Conservation (phyloP, 345 rosid genomes). For the Pistacia atlantica region DNA sequence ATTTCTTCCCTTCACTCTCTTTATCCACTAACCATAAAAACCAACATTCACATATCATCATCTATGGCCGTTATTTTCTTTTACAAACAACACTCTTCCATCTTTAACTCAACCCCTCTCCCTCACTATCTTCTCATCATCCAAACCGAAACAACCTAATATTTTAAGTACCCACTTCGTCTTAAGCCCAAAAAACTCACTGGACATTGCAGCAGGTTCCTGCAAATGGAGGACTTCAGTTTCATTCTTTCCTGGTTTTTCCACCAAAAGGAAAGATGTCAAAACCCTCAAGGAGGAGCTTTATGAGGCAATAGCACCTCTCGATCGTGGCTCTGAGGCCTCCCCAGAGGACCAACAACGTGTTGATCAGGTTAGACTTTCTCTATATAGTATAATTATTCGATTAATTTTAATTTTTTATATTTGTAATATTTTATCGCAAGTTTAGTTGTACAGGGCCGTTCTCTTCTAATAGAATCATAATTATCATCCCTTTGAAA, state of each 20-base stretch:
- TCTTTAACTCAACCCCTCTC: conserved; percentile 10
- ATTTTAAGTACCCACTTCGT: not conserved
- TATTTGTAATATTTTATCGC: no score
- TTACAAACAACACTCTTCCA: conserved; percentile 7
- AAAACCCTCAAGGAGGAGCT: conserved; percentile 39
- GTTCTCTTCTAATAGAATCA: no score
- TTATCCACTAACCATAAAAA: not conserved
- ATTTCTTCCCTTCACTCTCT: not conserved
- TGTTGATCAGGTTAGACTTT: conserved; percentile 31
- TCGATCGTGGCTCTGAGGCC: conserved; percentile 55
- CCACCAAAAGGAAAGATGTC: conserved; percentile 23
- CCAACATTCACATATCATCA: not conserved
- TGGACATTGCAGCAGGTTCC: not conserved
- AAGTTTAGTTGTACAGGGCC: no score
- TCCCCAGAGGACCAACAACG: conserved; percentile 36
- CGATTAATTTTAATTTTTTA: no score
- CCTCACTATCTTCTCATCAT: conserved; percentile 3
- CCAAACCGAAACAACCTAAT: not conserved
- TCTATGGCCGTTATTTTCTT: conserved; percentile 23
- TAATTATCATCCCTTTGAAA: no score
- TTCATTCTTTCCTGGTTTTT: conserved; percentile 38
- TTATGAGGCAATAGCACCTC: conserved; percentile 36
- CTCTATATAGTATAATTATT: no score
- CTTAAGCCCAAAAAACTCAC: not conserved
- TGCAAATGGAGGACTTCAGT: conserved; percentile 26